Conservation (phyloP, 176 grass and related monocot species). For the Pontederia crassipes region DNA sequence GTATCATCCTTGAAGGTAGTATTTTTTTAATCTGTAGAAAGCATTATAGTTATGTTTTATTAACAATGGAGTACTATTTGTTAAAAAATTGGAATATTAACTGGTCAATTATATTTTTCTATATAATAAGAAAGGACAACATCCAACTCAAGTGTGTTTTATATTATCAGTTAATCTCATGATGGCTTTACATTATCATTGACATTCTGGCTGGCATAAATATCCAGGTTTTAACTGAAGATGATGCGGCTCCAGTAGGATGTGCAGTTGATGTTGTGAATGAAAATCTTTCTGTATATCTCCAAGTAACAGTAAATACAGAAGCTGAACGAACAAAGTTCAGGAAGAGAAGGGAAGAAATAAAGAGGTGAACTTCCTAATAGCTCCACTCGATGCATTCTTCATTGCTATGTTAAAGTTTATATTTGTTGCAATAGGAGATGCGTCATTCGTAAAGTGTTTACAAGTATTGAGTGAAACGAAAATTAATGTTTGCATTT, state of each 20-base stretch:
- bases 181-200: too few species aligned
- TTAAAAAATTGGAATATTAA: too few species aligned
- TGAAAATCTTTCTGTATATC: slow-evolving; percentile 67
- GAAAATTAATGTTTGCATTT: too few species aligned
- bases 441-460: too few species aligned
- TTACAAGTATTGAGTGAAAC: too few species aligned
- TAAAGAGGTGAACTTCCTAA: slow-evolving; percentile 37
- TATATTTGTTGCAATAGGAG: neutral
- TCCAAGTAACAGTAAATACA: slow-evolving; percentile 72
- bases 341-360: slow-evolving; percentile 63
- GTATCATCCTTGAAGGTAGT: slow-evolving; percentile 59
- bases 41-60: too few species aligned
- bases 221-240: slow-evolving; percentile 39
- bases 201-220: too few species aligned
- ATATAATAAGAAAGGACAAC: too few species aligned
- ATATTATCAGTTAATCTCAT: too few species aligned
- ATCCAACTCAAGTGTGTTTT: too few species aligned
- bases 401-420: neutral
- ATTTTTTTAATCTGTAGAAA: neutral
- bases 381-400: neutral
- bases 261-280: slow-evolving; percentile 74
- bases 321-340: slow-evolving; percentile 69
- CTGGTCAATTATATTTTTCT: too few species aligned
- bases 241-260: slow-evolving; percentile 38
- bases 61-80: too few species aligned